Percentiles rank a stretch among this genome's conserved stretches.
These are phyloP conservation scores for Lichenothelia convexa DNA, from an alignment of 495 filamentous ascomycete genomes.

Conservation along the genomic window DNA sequence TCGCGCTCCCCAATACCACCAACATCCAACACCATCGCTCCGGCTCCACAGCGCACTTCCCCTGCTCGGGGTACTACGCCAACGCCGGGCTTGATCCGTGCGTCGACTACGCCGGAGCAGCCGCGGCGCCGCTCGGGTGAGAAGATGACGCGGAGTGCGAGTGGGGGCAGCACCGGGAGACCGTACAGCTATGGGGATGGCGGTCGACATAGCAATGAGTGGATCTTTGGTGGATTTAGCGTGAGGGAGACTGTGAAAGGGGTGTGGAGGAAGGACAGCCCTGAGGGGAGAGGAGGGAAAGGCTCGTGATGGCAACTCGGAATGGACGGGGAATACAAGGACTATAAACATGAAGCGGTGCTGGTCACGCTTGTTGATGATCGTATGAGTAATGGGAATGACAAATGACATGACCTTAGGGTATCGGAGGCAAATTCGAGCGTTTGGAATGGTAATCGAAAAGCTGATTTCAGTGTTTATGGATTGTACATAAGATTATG, in stretches of 20 bases:
- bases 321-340: too few species aligned
- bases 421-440: too few species aligned
- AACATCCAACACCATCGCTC: not conserved
- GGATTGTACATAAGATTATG: too few species aligned
- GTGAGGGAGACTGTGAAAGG: conserved; percentile 9
- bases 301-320: too few species aligned
- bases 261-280: conserved; percentile 2
- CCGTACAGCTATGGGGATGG: conserved; percentile 3
- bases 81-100: not conserved
- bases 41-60: not conserved
- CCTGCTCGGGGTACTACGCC: not conserved
- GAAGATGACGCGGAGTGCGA: not conserved
- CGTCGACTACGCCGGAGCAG: not conserved
- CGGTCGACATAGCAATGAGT: conserved; percentile 16
- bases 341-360: too few species aligned
- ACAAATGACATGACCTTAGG: too few species aligned
- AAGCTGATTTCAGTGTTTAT: too few species aligned
- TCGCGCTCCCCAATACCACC: conserved; percentile 1
- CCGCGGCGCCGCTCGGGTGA: not conserved
- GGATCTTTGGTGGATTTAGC: conserved; percentile 14
- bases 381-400: too few species aligned
- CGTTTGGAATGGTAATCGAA: too few species aligned
- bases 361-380: too few species aligned
- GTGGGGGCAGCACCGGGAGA: not conserved
- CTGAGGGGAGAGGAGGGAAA: too few species aligned